Percentiles rank a stretch among this genome's conserved stretches.
These are phyloP conservation scores for Stereum hirsutum DNA, from an alignment of 1,284 basidiomycete species.

Conservation along the genomic window DNA sequence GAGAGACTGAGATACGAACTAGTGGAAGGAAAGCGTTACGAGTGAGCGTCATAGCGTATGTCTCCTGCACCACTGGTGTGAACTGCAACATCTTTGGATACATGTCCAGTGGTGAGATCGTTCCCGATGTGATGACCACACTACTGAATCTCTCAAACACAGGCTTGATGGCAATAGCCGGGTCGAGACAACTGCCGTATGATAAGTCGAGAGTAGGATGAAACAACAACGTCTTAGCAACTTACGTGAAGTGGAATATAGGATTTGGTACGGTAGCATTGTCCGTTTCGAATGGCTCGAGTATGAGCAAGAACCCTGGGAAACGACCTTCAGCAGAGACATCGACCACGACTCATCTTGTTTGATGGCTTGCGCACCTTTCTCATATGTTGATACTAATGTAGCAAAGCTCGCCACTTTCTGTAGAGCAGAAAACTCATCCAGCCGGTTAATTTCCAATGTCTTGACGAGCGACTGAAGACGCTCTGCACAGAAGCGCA, in stretches of 20 bases:
- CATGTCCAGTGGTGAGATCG: conserved; percentile 98
- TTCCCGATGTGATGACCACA: conserved; percentile 98
- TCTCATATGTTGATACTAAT: conserved; percentile 96
- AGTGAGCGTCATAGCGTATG: conserved; percentile 96
- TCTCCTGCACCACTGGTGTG: conserved; percentile 94
- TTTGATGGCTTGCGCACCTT: conserved; percentile 42
- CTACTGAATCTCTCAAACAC: conserved; percentile 98
- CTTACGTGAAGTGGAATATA: conserved; percentile 89
- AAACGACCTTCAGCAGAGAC: conserved; percentile 5
- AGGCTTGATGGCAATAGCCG: conserved; percentile 94
- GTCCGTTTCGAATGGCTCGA: conserved; percentile 99
- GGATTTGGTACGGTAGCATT: conserved; percentile 98
- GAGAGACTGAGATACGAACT: conserved; percentile 32
- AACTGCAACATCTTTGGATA: conserved; percentile 99
- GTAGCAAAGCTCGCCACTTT: conserved; percentile 97
- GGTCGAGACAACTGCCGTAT: conserved; percentile 79
- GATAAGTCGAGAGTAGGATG: conserved; percentile 2
- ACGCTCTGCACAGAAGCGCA: conserved; percentile 94
- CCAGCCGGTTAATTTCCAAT: conserved; percentile 82
- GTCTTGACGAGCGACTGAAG: conserved; percentile 92
- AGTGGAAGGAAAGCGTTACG: conserved; percentile 97
- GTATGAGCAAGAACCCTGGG: conserved; percentile 89
- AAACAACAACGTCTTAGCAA: conserved; percentile 28
- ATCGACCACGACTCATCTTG: neutral
- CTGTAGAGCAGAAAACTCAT: conserved; percentile 88